Base-by-base conservation (phyloP, 1,284 basidiomycete species). In the Boletus sp. region DNA sequence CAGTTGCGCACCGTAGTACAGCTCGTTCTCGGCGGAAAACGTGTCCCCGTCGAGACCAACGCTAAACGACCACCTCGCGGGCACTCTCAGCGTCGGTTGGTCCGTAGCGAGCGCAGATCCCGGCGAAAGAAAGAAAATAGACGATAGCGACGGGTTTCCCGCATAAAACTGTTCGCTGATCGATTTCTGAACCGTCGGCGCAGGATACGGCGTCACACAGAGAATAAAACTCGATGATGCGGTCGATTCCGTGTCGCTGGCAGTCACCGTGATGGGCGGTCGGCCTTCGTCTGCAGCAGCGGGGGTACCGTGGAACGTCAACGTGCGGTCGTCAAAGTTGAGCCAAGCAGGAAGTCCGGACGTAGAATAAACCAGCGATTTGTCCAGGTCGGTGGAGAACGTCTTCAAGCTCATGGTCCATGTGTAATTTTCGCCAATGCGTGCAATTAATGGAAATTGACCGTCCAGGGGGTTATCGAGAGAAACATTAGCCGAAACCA, bases 41-140 rank as follows among this genome's bases (percentile, higher is more conserved):
- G 91, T 94, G 51, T 83, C 77, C 59, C 83, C 79, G 44, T 85
- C 76, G 65, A 97, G 86, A 12, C 95, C 96, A 57, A 98, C 81
- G 65, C 92, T 94, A 75, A 96, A 98, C 0, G 92, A 94, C 94
- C 94, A 97, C 33, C 79, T 76, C 2, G 84, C 83, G 1, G 93
- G 94, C 11, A 96, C 82, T 46, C 93, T 81, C 55, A 97, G 72
- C 15, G 84, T 80, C 24, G 90, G 89, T 51, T 79, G 79, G 18
- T 71, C 65, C 16, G 79, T 78, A 20, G 68, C 64, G 45, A 91
- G 73, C 18, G 84, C 83, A 22, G 89, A 89, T 46, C 77, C 76
- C 2, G 77, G 73, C 8, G 79, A 75, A 33, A 90, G 69, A 48
- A 81, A 64, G 64, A 84, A 92, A 54, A 86, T 85, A 27, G 88